Evolutionary conservation across 305 asterid species (phyloP).

Genomic region (Salvia sclarea): DNA sequence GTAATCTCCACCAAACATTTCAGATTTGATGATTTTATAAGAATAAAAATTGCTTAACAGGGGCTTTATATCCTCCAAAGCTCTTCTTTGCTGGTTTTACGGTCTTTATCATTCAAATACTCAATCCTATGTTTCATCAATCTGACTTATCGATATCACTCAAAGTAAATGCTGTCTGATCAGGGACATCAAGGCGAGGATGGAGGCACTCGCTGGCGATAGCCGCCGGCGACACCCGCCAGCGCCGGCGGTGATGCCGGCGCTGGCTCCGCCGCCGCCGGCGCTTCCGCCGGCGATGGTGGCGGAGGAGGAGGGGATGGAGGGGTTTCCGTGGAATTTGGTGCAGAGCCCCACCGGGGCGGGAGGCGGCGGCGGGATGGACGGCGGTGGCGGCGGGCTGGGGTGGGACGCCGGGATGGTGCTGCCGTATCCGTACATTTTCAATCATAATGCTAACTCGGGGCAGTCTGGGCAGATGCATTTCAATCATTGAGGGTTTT

Average conservation of each 20-base stretch:
- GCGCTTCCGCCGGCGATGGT: not conserved
- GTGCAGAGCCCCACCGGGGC: slow-evolving; percentile 31
- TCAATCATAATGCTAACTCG: not conserved
- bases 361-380: slow-evolving; percentile 12
- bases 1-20: no score
- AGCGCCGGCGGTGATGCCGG: not conserved
- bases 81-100: no score
- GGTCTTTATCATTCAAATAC: no score
- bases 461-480: not conserved
- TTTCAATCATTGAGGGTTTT: not conserved
- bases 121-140: no score
- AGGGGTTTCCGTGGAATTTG: slow-evolving; percentile 36
- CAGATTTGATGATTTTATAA: no score
- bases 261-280: not conserved
- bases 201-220: not conserved
- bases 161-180: no score
- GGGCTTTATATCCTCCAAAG: no score
- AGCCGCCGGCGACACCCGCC: not conserved
- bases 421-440: slow-evolving; percentile 25
- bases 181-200: slow-evolving; percentile 15
- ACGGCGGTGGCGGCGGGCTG: not conserved
- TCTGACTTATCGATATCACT: no score
- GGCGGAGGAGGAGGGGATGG: slow-evolving; percentile 6
- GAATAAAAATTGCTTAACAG: no score
- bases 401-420: slow-evolving; percentile 34